Conservation (phyloP, 2,329 filamentous ascomycete genomes). For the Hypocreales sp. region DNA sequence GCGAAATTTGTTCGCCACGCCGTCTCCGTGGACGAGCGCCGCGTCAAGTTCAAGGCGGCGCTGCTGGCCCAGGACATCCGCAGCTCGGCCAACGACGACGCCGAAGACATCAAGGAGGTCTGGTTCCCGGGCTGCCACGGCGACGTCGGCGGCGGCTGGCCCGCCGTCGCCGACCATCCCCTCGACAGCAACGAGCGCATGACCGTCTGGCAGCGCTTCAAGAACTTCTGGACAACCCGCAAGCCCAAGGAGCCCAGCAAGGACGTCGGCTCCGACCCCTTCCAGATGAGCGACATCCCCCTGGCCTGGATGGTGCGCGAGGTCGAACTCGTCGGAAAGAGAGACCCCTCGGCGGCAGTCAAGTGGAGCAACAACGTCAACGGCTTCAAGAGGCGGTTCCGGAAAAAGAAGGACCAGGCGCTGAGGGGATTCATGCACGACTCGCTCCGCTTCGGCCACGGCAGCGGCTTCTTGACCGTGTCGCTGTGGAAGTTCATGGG, state of each 20-base stretch:
- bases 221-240: constrained; percentile 18
- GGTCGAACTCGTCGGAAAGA: constrained; percentile 20
- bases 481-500: constrained; percentile 27
- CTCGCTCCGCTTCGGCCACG: constrained; percentile 19
- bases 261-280: constrained; percentile 15
- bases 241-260: constrained; percentile 14
- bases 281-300: constrained; percentile 33
- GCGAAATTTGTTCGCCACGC: constrained; percentile 33
- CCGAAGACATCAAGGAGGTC: constrained; percentile 32
- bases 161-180: constrained; percentile 11
- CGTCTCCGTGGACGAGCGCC: constrained; percentile 35
- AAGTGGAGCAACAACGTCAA: constrained; percentile 17
- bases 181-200: constrained; percentile 11
- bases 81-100: constrained; percentile 7
- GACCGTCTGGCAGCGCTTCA: constrained; percentile 18
- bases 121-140: constrained; percentile 40
- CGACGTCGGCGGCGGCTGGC: constrained; percentile 38
- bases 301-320: constrained; percentile 38
- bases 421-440: constrained; percentile 21
- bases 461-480: constrained; percentile 21
- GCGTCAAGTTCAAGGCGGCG: constrained; percentile 38
- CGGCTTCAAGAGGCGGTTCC: constrained; percentile 17
- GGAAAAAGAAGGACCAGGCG: constrained; percentile 14
- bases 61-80: constrained; percentile 26
- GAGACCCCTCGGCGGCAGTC: constrained; percentile 14